These are phyloP conservation scores for Leishmania gerbilli DNA, from an alignment of 208 protist genomes.

Conservation along the genomic window DNA sequence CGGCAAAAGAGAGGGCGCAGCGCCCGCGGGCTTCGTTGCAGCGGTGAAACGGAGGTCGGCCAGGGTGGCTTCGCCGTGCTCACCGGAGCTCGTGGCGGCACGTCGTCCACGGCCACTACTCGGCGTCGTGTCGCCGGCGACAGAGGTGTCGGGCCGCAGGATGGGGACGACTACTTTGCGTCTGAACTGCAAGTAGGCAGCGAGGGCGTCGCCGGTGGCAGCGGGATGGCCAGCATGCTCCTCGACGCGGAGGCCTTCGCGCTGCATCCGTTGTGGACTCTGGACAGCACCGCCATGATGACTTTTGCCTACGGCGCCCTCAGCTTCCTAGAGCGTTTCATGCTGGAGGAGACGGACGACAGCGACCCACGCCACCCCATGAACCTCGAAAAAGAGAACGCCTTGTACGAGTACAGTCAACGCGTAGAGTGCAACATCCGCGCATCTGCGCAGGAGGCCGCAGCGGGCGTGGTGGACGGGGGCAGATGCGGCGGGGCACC, in stretches of 20 bases:
- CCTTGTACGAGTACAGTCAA: slow-evolving; percentile 46
- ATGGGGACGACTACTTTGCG: slow-evolving; percentile 1
- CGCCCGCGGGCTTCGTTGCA: neutral
- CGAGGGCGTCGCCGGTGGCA: neutral
- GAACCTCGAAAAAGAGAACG: slow-evolving; percentile 58
- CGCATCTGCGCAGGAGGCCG: slow-evolving; percentile 16
- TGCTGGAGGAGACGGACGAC: slow-evolving; percentile 80
- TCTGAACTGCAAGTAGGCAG: neutral
- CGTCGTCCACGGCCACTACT: neutral
- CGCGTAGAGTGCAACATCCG: slow-evolving; percentile 43
- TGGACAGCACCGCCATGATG: slow-evolving; percentile 60
- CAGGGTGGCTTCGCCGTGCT: neutral
- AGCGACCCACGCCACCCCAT: slow-evolving; percentile 70
- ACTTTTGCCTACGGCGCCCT: slow-evolving; percentile 71
- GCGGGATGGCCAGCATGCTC: slow-evolving; percentile 10
- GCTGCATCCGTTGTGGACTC: slow-evolving; percentile 51
- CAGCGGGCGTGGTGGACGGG: neutral
- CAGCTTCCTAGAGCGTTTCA: slow-evolving; percentile 66
- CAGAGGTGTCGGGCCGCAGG: neutral
- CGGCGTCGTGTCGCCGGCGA: neutral
- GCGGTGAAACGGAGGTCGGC: slow-evolving; percentile 9
- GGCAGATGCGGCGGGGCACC: neutral
- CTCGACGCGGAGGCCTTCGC: slow-evolving; percentile 45
- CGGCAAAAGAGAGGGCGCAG: neutral
- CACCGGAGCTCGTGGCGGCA: neutral